Conservation (phyloP, 495 filamentous ascomycete species). For the Penicillium silybi region DNA sequence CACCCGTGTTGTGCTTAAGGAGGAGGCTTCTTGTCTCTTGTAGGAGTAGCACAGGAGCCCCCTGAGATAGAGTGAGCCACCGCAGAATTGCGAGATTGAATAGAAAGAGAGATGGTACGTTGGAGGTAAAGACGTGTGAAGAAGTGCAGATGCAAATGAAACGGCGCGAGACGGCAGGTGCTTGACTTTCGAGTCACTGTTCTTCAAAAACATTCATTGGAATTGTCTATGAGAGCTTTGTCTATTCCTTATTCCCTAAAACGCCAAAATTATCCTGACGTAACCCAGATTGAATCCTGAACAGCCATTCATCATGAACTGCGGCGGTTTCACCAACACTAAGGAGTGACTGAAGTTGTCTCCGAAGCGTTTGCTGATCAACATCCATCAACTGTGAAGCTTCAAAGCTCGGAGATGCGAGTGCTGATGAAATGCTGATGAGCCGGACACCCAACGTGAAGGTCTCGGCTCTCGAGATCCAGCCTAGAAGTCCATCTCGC, state of each 20-base stretch:
- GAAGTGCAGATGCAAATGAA: no score
- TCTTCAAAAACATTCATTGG: not conserved
- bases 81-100: not conserved
- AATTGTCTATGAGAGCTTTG: constrained; percentile 1
- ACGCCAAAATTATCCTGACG: not conserved
- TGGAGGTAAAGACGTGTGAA: not conserved
- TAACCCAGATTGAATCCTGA: constrained; percentile 27
- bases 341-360: constrained; percentile 20
- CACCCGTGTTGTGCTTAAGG: not conserved
- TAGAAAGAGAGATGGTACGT: not conserved
- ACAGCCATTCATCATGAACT: constrained; percentile 36
- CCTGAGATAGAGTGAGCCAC: not conserved
- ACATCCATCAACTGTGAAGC: constrained; percentile 26
- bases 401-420: constrained; percentile 39
- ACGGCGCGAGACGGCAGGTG: not conserved
- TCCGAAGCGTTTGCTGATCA: constrained; percentile 14
- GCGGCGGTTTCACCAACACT: constrained; percentile 19
- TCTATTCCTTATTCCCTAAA: not conserved
- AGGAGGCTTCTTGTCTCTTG: not conserved
- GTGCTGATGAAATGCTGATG: constrained; percentile 34
- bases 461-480: constrained; percentile 66
- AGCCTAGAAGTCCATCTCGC: constrained; percentile 65
- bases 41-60: no score
- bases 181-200: not conserved
- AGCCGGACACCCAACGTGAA: constrained; percentile 65